Evolutionary conservation across 257 asterid species (phyloP).

Genomic region (Thymus quinquecostatus): DNA sequence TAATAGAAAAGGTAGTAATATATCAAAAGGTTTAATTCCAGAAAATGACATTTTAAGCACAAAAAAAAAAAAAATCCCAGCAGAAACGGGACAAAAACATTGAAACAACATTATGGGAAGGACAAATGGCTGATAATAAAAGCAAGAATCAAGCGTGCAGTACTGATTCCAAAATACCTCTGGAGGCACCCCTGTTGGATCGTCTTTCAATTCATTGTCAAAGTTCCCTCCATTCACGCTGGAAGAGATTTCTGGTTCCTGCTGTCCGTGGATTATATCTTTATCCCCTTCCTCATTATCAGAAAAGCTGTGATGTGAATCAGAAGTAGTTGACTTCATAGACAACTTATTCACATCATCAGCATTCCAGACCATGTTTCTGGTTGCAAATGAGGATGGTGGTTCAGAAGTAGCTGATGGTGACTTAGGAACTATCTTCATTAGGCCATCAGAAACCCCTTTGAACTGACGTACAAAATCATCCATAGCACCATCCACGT

Average conservation of each 20-base stretch:
- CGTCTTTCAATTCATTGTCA: constrained; percentile 68
- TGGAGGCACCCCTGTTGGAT: constrained; percentile 77
- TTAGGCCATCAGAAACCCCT: constrained; percentile 84
- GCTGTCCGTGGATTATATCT: constrained; percentile 52
- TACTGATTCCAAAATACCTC: constrained; percentile 58
- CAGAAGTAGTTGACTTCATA: constrained; percentile 52
- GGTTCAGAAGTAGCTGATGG: constrained; percentile 52
- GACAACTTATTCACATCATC: constrained; percentile 67
- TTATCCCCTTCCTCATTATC: constrained; percentile 76
- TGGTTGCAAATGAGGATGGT: constrained; percentile 47
- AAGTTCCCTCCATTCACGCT: constrained; percentile 61
- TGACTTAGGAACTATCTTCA: constrained; percentile 69
- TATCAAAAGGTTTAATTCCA: background rate
- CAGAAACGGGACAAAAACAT: background rate
- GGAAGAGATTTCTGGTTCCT: constrained; percentile 47
- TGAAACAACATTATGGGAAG: background rate
- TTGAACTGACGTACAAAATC: constrained; percentile 89
- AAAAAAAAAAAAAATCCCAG: background rate
- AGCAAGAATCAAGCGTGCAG: constrained; percentile 17
- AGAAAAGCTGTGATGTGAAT: constrained; percentile 59
- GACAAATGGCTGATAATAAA: background rate
- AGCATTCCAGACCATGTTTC: constrained; percentile 58
- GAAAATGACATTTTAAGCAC: background rate
- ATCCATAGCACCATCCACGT: constrained; percentile 93
- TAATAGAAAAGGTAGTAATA: background rate